phyloP scores from a whole-genome alignment of 2,329 filamentous ascomycete genomes.

The Beauveria sp. region DNA sequence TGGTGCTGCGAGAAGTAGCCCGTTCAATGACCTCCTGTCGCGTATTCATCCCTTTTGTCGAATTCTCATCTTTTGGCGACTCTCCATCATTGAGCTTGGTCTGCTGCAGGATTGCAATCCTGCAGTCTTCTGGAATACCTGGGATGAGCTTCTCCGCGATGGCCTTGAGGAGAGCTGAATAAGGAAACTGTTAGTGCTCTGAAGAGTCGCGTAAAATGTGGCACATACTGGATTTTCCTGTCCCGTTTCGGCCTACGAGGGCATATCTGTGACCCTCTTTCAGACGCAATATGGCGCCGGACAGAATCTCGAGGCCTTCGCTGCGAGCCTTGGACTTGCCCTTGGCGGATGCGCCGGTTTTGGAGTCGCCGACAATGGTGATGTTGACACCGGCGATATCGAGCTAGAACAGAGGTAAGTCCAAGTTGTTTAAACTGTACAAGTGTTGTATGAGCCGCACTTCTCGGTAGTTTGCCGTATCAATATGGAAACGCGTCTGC shows the following conservation, averaged over 20 bases:
- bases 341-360: conserved; percentile 19
- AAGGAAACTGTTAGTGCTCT: not conserved
- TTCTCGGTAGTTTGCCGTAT: conserved; percentile 47
- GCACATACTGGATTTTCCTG: conserved; percentile 67
- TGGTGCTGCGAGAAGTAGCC: conserved; percentile 46
- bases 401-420: conserved; percentile 40
- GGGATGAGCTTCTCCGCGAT: conserved; percentile 74
- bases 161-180: conserved; percentile 59
- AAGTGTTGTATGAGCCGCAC: conserved; percentile 26
- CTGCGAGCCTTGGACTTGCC: conserved; percentile 43
- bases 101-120: conserved; percentile 64
- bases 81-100: conserved; percentile 31
- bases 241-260: conserved; percentile 71
- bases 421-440: not conserved
- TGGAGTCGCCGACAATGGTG: conserved; percentile 38
- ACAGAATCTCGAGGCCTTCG: conserved; percentile 58
- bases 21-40: conserved; percentile 61
- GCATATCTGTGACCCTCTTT: conserved; percentile 71
- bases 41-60: conserved; percentile 32
- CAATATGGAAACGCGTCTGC: conserved; percentile 59
- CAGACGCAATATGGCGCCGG: conserved; percentile 60
- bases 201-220: not conserved
- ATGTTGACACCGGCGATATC: conserved; percentile 69
- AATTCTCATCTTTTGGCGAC: conserved; percentile 6
- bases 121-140: conserved; percentile 59